Evolutionary conservation across 306 rosid genomes (phyloP).

Genomic region (Cucurbita pepo): DNA sequence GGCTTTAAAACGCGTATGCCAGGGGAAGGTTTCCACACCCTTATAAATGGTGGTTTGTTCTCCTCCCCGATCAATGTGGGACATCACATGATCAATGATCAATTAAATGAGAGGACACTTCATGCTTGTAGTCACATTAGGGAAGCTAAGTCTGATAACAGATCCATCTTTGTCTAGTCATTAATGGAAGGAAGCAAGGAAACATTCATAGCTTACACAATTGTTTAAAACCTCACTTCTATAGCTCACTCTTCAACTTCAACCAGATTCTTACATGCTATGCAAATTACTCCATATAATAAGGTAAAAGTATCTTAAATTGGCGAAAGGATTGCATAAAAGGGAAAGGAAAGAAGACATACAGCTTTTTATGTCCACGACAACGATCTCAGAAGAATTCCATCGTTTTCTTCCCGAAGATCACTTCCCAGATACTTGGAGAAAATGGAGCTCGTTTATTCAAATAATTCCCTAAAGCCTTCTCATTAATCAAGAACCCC

Average conservation of each 20-base stretch:
- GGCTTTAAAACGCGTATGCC: too few relatives aligned
- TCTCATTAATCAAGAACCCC: slow-evolving; percentile 53
- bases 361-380: background rate
- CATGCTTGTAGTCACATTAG: background rate
- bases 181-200: background rate
- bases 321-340: background rate
- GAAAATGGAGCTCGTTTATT: slow-evolving; percentile 54
- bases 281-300: background rate
- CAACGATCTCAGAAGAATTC: slow-evolving; percentile 28
- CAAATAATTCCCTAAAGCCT: slow-evolving; percentile 53
- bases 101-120: background rate
- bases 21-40: too few relatives aligned
- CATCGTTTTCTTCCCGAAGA: slow-evolving; percentile 48
- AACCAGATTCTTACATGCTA: background rate
- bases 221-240: background rate
- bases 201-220: background rate
- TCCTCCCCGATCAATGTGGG: too few relatives aligned
- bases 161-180: background rate
- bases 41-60: too few relatives aligned
- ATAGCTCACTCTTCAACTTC: background rate
- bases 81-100: too few relatives aligned
- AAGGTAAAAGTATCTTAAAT: background rate
- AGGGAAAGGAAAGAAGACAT: slow-evolving; percentile 3
- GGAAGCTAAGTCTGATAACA: background rate
- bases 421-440: slow-evolving; percentile 51